These are phyloP conservation scores for Kurtzmaniella natalensis DNA, from an alignment of 1,139 yeast genomes.

Conservation along the genomic window DNA sequence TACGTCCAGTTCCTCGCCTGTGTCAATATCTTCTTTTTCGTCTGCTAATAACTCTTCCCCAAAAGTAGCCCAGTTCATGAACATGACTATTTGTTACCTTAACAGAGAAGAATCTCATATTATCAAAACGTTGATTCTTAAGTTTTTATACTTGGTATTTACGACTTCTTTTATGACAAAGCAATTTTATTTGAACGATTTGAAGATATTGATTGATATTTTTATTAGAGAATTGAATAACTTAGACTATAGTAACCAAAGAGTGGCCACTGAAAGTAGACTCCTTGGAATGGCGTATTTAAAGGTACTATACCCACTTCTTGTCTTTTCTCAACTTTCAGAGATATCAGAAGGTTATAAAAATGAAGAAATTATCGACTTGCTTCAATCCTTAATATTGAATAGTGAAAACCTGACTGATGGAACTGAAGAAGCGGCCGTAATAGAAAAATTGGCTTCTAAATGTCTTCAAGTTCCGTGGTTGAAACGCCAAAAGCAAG, in stretches of 20 bases:
- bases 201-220: constrained; percentile 82
- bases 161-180: constrained; percentile 63
- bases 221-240: constrained; percentile 75
- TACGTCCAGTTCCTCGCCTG: no score
- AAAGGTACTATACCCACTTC: constrained; percentile 68
- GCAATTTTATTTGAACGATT: constrained; percentile 75
- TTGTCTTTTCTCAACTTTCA: constrained; percentile 60
- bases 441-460: constrained; percentile 56
- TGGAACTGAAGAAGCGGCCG: constrained; percentile 23
- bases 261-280: constrained; percentile 44
- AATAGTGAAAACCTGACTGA: constrained; percentile 17
- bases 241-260: constrained; percentile 35
- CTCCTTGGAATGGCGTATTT: constrained; percentile 67
- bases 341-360: constrained; percentile 54
- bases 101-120: constrained; percentile 75
- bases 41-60: constrained; percentile 15
- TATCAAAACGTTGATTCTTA: constrained; percentile 73
- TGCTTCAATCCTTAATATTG: constrained; percentile 44
- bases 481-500: constrained; percentile 28
- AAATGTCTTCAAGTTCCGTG: constrained; percentile 59
- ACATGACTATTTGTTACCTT: constrained; percentile 48
- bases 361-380: constrained; percentile 45
- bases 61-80: constrained; percentile 34
- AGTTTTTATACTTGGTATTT: constrained; percentile 70
- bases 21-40: constrained; percentile 9